Base-by-base conservation (phyloP, 768 basidiomycete genomes). In the Boletus edulis region DNA sequence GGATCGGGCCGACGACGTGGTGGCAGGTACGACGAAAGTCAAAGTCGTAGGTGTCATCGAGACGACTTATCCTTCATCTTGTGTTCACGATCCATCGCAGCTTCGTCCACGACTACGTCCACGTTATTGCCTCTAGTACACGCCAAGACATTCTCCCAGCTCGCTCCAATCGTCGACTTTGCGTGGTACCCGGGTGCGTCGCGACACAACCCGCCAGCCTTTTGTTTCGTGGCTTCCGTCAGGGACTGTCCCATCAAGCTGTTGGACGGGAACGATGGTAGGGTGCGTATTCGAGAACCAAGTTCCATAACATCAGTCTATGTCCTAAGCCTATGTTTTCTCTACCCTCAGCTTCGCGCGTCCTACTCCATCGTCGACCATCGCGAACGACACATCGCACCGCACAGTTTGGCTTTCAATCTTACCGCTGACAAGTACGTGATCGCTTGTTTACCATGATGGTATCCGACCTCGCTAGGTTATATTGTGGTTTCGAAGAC, bases 331-430 rank as follows among this genome's bases (percentile, higher is more conserved):
- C 8, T 39, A 8, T 39, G 15, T 29, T 12, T 14, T 35, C 13
- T 35, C 17, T 39, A 17, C 24, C 31, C 4, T n/a, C 35, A 97
- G 95, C 80, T 92, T 18, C 83, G 95, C 17, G 96, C 94, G 0
- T 94, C 92, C 1, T 98, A 98, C 69, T 78, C 78, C 39, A 96
- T 98, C 38, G 81, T 98, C 11, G 94, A 98, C 68, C 95, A 98
- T 63, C 78, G 89, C n/a, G 96, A 98, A 72, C 81, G 94, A 32
- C 84, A 91, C 51, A 77, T 97, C 39, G 94, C 92, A 0, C 94
- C 96, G 0, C 88, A 93, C 51, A 83, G 84, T 60, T 75, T 98
- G 55, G 78, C 87, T 0, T 98, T 97, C 71, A 90, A 91, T 61
- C 68, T 77, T 2, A 72, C 80, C 5, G 84, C 82, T 0, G 76